Conservation (phyloP, 75 land plant species). For the Cunninghamia lanceolata region DNA sequence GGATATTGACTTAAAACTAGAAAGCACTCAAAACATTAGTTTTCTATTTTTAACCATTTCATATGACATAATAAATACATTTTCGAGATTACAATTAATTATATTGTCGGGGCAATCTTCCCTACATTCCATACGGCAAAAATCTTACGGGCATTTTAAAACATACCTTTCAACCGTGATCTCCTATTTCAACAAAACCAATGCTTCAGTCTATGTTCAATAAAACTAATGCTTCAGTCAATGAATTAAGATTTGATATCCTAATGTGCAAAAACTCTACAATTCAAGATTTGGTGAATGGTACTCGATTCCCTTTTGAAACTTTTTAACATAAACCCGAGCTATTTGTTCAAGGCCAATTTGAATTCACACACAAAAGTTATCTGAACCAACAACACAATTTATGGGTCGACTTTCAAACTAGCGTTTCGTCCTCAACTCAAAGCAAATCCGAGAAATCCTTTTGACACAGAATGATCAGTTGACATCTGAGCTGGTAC, state of each 20-base stretch:
- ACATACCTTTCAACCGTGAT: too few species aligned
- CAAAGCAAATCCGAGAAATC: not conserved
- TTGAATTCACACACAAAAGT: not conserved
- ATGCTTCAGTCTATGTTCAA: not conserved
- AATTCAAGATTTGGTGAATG: not conserved
- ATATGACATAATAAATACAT: too few species aligned
- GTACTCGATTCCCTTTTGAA: not conserved
- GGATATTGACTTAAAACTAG: too few species aligned
- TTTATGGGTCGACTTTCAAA: not conserved
- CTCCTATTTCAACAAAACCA: too few species aligned
- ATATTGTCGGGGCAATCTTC: too few species aligned
- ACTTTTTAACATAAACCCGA: not conserved
- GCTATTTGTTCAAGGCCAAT: not conserved
- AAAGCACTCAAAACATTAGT: too few species aligned
- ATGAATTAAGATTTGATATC: not conserved
- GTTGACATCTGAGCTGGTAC: too few species aligned
- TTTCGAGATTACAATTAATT: too few species aligned
- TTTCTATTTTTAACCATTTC: too few species aligned
- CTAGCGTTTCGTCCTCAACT: not conserved
- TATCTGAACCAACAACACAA: not conserved
- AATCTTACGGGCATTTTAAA: too few species aligned
- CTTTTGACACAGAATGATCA: not conserved
- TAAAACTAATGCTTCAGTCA: not conserved
- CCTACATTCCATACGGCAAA: too few species aligned
- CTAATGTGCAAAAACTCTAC: not conserved